These are phyloP conservation scores for Xylaria polymorpha DNA, from an alignment of 2,329 filamentous ascomycete species.

Conservation along the genomic window DNA sequence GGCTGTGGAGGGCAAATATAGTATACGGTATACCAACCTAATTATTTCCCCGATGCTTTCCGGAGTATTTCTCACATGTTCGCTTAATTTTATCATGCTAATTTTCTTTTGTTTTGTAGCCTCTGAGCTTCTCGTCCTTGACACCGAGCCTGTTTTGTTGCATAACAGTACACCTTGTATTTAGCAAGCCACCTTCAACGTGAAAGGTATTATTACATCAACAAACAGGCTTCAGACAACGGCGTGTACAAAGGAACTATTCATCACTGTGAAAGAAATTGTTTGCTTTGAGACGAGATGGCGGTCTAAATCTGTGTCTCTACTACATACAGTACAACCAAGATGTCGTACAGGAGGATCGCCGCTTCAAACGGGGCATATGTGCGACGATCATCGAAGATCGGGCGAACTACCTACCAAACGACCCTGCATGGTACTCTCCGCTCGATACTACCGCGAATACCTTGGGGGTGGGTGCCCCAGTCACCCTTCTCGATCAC, in stretches of 20 bases:
- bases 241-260: background rate
- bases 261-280: background rate
- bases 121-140: background rate
- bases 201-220: background rate
- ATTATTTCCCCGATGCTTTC: background rate
- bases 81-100: no score
- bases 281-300: background rate
- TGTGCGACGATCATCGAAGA: constrained; percentile 16
- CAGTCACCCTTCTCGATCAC: background rate
- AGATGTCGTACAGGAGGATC: constrained; percentile 7
- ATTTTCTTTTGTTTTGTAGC: background rate
- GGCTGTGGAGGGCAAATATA: background rate
- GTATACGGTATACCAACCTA: background rate
- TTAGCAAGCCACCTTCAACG: background rate
- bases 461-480: background rate
- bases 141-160: background rate
- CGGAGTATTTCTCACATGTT: background rate
- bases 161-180: background rate
- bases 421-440: constrained; percentile 15
- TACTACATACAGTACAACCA: background rate
- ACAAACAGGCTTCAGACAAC: background rate
- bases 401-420: constrained; percentile 6
- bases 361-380: background rate
- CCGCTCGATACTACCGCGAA: constrained; percentile 14
- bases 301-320: background rate